Percentiles rank a stretch among this genome's conserved stretches.
Evolutionary conservation across 352 stramenopile genomes (phyloP).

Genomic region (Globisporangium radiosum): DNA sequence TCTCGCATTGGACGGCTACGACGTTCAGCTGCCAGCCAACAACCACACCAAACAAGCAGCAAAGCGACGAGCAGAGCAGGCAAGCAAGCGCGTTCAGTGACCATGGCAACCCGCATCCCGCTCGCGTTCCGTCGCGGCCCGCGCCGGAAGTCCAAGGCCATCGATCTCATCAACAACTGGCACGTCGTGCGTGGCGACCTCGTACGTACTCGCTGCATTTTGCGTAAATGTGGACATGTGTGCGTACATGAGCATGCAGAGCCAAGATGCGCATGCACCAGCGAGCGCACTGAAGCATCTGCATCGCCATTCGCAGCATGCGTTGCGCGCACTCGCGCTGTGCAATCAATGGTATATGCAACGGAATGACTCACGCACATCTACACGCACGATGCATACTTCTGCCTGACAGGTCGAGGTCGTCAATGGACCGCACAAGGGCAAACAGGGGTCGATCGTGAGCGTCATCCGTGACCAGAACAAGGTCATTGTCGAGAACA

Average conservation of each 20-base stretch:
- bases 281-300: no score
- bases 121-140: conserved; percentile 71
- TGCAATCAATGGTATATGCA: no score
- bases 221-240: background rate
- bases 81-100: conserved; percentile 11
- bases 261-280: no score
- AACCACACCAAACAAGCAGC: background rate
- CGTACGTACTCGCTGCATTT: conserved; percentile 21
- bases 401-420: conserved; percentile 55
- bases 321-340: background rate
- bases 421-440: conserved; percentile 75
- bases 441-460: conserved; percentile 69
- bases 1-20: background rate
- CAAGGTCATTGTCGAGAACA: conserved; percentile 78
- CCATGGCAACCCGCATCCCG: conserved; percentile 70
- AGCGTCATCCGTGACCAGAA: conserved; percentile 75
- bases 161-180: conserved; percentile 75
- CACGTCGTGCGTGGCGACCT: conserved; percentile 75
- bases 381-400: background rate
- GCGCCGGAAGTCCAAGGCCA: conserved; percentile 72
- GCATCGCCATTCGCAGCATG: background rate
- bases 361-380: background rate
- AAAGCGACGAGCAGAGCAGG: conserved; percentile 6
- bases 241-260: background rate
- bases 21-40: background rate